Evolutionary conservation across 1,284 basidiomycete species (phyloP).

Genomic region (Phenoliferia sp.): DNA sequence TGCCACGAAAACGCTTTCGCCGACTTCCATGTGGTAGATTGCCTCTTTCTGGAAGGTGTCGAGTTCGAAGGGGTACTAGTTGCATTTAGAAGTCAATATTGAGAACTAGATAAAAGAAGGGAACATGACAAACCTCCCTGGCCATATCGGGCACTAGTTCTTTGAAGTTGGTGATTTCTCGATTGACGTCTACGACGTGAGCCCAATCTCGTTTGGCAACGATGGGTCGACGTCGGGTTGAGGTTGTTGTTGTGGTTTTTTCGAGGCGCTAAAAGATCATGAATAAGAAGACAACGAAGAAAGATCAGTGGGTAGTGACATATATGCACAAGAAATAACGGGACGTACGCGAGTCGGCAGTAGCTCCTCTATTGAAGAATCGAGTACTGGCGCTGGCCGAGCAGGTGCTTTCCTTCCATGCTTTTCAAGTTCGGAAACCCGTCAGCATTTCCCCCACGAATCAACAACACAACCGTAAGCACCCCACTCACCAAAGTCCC

Average conservation of each 20-base stretch:
- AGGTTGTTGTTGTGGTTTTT: slow-evolving; percentile 17
- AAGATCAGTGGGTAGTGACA: slow-evolving; percentile 37
- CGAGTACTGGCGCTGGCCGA: slow-evolving; percentile 8
- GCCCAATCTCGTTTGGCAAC: slow-evolving; percentile 87
- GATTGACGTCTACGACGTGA: slow-evolving; percentile 90
- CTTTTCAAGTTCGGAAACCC: neutral
- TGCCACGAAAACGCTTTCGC: slow-evolving; percentile 96
- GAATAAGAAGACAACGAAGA: neutral
- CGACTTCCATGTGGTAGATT: slow-evolving; percentile 94
- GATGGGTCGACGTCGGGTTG: slow-evolving; percentile 29
- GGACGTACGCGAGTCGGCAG: slow-evolving; percentile 20
- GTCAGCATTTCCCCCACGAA: too few relatives aligned
- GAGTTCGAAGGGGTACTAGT: slow-evolving; percentile 74
- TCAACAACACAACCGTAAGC: too few relatives aligned
- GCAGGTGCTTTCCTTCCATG: neutral
- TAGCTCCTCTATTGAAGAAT: slow-evolving; percentile 27
- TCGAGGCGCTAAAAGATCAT: slow-evolving; percentile 12
- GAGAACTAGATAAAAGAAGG: too few relatives aligned
- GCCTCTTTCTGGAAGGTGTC: slow-evolving; percentile 97
- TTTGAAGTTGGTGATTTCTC: slow-evolving; percentile 79
- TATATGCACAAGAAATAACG: too few relatives aligned
- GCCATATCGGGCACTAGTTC: slow-evolving; percentile 88
- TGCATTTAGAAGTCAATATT: neutral
- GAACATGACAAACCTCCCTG: slow-evolving; percentile 29
- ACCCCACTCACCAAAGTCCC: too few relatives aligned